phyloP scores from a whole-genome alignment of 805 yeast species.

The Ogataea nonfermentans region DNA sequence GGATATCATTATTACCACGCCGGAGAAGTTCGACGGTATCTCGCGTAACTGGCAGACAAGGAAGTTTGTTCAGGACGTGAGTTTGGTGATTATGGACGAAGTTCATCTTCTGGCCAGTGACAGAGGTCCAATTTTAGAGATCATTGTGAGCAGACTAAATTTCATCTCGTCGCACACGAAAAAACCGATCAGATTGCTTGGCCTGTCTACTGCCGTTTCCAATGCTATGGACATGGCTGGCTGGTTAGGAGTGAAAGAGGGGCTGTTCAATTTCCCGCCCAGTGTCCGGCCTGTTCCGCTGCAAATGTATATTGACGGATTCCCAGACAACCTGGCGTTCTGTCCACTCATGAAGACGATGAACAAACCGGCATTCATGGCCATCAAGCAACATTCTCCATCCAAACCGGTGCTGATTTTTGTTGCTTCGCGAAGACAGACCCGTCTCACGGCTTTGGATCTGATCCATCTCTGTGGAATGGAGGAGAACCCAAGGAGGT shows the following conservation, averaged over 20 bases:
- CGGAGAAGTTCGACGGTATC: constrained; percentile 85
- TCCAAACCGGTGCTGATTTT: constrained; percentile 79
- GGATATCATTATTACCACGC: constrained; percentile 77
- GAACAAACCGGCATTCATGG: constrained; percentile 91
- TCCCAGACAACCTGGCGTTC: constrained; percentile 76
- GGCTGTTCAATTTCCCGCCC: constrained; percentile 75
- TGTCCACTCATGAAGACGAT: constrained; percentile 83
- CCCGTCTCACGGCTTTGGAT: constrained; percentile 76
- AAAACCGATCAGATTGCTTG: constrained; percentile 61
- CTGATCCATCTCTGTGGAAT: constrained; percentile 74
- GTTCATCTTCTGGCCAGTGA: constrained; percentile 81
- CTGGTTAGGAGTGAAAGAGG: constrained; percentile 74
- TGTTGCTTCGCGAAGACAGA: constrained; percentile 81
- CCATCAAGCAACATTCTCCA: constrained; percentile 89
- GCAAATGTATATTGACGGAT: constrained; percentile 85
- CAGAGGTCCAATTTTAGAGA: constrained; percentile 82
- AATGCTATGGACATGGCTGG: constrained; percentile 85
- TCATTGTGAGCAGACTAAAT: constrained; percentile 87
- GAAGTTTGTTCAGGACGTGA: constrained; percentile 69
- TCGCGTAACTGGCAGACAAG: constrained; percentile 84
- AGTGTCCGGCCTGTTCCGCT: constrained; percentile 84
- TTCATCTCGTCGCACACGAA: constrained; percentile 61
- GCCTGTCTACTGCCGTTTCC: constrained; percentile 84
- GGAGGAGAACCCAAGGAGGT: constrained; percentile 74
- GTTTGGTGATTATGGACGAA: constrained; percentile 82